These are phyloP conservation scores for Yamadazyma atlantica DNA, from an alignment of 1,139 yeast species.

Conservation along the genomic window DNA sequence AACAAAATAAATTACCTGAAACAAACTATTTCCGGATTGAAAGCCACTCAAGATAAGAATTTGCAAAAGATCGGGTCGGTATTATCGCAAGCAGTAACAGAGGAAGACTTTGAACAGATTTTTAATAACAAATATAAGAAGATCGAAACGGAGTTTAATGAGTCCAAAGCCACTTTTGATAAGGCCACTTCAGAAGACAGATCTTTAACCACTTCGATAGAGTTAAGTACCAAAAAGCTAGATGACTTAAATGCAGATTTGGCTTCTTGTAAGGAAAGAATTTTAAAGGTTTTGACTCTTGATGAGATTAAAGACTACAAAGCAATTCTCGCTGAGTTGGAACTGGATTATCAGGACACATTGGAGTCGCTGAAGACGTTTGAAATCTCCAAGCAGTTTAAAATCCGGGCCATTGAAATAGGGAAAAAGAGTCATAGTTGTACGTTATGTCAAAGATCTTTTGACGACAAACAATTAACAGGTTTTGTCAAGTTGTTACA, in stretches of 20 bases:
- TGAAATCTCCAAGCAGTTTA: slow-evolving; percentile 65
- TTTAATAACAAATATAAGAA: slow-evolving; percentile 16
- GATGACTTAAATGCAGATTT: slow-evolving; percentile 15
- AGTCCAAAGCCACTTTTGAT: slow-evolving; percentile 12
- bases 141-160: slow-evolving; percentile 10
- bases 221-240: slow-evolving; percentile 13
- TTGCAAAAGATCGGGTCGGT: slow-evolving; percentile 8
- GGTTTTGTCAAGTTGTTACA: slow-evolving; percentile 32
- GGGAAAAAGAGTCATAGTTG: slow-evolving; percentile 60
- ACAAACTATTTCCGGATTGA: slow-evolving; percentile 9
- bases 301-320: slow-evolving; percentile 53
- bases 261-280: slow-evolving; percentile 17
- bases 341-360: slow-evolving; percentile 58
- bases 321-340: slow-evolving; percentile 51
- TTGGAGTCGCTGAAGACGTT: slow-evolving; percentile 63
- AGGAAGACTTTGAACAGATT: slow-evolving; percentile 20
- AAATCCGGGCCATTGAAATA: slow-evolving; percentile 59
- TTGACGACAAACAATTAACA: slow-evolving; percentile 42
- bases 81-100: slow-evolving; percentile 22
- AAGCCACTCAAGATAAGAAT: slow-evolving; percentile 11
- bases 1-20: slow-evolving; percentile 48
- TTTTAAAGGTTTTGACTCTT: slow-evolving; percentile 34
- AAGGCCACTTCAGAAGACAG: slow-evolving; percentile 11
- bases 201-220: slow-evolving; percentile 15
- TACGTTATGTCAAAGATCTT: slow-evolving; percentile 62